Evolutionary conservation across 139 green algal species (phyloP).

Genomic region (Coelastrella sp.): DNA sequence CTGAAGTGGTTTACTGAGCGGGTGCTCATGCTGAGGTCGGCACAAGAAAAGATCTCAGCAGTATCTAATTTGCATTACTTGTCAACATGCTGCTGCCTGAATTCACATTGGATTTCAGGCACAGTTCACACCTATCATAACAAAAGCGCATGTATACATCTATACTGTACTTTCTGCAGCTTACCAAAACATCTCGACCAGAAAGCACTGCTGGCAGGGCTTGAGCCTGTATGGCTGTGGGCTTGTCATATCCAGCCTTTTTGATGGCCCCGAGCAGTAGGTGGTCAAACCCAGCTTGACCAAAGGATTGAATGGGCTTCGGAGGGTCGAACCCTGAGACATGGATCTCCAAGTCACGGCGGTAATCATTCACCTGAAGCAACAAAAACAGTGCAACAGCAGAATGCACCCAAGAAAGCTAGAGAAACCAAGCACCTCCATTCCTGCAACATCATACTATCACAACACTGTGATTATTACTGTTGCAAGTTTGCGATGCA

Average conservation of each 20-base stretch:
- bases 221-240: slow-evolving; percentile 95
- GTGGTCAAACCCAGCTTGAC: slow-evolving; percentile 83
- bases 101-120: too few relatives aligned
- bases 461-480: neutral
- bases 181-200: slow-evolving; percentile 83
- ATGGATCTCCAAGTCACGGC: slow-evolving; percentile 71
- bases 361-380: slow-evolving; percentile 59
- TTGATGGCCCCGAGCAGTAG: slow-evolving; percentile 78
- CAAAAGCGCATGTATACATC: too few relatives aligned
- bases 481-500: too few relatives aligned
- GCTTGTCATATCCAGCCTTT: slow-evolving; percentile 91
- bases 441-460: neutral
- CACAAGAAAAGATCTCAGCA: too few relatives aligned
- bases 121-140: too few relatives aligned
- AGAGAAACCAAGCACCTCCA: neutral
- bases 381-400: neutral
- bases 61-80: too few relatives aligned
- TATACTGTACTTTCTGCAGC: too few relatives aligned
- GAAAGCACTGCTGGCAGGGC: slow-evolving; percentile 82
- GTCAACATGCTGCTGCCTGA: too few relatives aligned
- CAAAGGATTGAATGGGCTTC: slow-evolving; percentile 77
- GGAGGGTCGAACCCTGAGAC: slow-evolving; percentile 79
- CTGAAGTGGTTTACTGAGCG: too few relatives aligned
- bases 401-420: too few relatives aligned
- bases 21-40: too few relatives aligned